Conservation (phyloP, 306 rosid species). For the Begonia peltatifolia region DNA sequence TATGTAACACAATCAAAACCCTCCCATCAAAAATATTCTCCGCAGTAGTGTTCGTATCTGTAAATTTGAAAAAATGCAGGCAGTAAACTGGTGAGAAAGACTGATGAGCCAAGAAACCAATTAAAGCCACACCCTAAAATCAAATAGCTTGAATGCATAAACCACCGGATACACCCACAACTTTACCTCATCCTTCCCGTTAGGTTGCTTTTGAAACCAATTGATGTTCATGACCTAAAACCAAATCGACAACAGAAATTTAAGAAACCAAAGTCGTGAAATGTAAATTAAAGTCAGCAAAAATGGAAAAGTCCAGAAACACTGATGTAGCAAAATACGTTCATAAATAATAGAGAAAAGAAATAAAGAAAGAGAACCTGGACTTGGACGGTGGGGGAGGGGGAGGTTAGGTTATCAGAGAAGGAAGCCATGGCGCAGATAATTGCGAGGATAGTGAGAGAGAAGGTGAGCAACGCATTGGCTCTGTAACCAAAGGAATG, state of each 20-base stretch:
- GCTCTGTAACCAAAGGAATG: conserved; percentile 53
- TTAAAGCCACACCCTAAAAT: not conserved
- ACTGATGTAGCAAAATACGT: conserved; percentile 8
- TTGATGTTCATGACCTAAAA: conserved; percentile 43
- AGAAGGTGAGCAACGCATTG: conserved; percentile 42
- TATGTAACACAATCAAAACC: too few relatives aligned
- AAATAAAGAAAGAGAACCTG: conserved; percentile 23
- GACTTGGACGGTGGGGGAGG: conserved; percentile 40
- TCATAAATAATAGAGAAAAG: not conserved
- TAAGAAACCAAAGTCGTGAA: not conserved
- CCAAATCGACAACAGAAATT: not conserved
- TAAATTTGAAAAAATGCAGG: too few relatives aligned
- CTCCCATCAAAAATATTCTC: too few relatives aligned
- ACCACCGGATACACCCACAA: not conserved
- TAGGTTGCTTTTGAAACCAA: conserved; percentile 63
- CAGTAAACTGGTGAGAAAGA: too few relatives aligned
- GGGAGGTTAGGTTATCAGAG: conserved; percentile 39
- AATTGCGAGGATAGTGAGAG: conserved; percentile 42
- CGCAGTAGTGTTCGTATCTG: too few relatives aligned
- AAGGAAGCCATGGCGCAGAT: conserved; percentile 60
- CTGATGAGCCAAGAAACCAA: not conserved
- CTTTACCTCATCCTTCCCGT: conserved; percentile 59
- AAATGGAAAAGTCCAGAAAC: not conserved
- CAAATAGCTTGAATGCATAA: not conserved
- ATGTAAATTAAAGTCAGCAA: not conserved